A percentile compares a stretch with the other conserved stretches of the same genome.
phyloP scores from a whole-genome alignment of 805 yeast genomes.

The Metschnikowia kunwiensis region DNA sequence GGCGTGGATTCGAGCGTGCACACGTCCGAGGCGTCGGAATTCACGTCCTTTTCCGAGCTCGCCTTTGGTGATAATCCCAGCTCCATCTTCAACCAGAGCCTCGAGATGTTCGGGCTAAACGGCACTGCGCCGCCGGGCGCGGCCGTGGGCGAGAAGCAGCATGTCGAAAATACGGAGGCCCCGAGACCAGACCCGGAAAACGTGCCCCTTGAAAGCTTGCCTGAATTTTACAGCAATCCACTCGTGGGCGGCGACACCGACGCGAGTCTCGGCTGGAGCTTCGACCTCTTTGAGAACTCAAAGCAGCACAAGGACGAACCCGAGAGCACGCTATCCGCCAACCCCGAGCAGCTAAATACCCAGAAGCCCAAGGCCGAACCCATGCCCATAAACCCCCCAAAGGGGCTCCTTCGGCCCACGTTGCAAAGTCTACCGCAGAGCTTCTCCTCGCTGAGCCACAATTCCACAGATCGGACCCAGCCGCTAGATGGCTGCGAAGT shows the following conservation, averaged over 20 bases:
- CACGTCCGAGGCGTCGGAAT: conserved; percentile 7
- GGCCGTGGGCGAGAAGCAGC: too few species aligned
- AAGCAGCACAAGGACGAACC: neutral
- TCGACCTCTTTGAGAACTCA: conserved; percentile 5
- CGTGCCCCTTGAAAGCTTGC: neutral
- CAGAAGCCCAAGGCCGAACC: neutral
- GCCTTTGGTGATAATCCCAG: conserved; percentile 5
- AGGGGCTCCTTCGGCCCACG: neutral
- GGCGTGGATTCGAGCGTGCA: conserved; percentile 5
- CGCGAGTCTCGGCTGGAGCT: conserved; percentile 5
- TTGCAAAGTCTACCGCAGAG: neutral
- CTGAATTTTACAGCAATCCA: conserved; percentile 2
- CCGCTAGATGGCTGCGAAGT: neutral
- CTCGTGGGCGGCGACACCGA: conserved; percentile 2
- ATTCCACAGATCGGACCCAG: too few species aligned
- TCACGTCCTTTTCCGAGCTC: conserved; percentile 3
- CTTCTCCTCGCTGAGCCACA: neutral
- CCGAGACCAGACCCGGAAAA: neutral
- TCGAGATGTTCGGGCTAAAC: conserved; percentile 2
- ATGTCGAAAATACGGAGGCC: neutral
- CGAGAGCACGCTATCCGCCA: neutral
- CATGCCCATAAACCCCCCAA: neutral
- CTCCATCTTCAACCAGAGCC: conserved; percentile 5
- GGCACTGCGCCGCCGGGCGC: neutral
- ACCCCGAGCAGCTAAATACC: neutral